A percentile compares a stretch with the other conserved stretches of the same genome.
Evolutionary conservation across 2,329 filamentous ascomycete genomes (phyloP).

Genomic region (Fonsecaea monophora): DNA sequence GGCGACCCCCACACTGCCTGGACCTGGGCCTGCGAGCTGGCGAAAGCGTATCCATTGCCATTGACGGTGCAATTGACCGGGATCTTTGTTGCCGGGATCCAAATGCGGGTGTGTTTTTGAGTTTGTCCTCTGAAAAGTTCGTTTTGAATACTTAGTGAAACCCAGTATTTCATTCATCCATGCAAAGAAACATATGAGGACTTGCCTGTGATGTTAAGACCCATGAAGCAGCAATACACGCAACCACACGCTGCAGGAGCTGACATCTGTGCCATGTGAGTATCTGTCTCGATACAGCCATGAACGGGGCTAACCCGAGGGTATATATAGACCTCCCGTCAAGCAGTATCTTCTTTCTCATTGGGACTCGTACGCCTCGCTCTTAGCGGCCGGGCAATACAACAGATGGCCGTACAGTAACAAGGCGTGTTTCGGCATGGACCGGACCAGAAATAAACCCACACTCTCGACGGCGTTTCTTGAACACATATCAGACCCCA

Average conservation of each 20-base stretch:
- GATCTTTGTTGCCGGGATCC: neutral
- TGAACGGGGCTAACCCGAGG: neutral
- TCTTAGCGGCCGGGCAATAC: neutral
- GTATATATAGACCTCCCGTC: neutral
- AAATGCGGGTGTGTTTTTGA: constrained; percentile 1
- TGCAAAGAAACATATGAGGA: constrained; percentile 1
- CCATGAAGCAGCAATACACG: constrained; percentile 1
- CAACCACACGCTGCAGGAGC: neutral
- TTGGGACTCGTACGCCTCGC: constrained; percentile 6
- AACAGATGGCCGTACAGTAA: constrained; percentile 1
- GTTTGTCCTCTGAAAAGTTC: neutral
- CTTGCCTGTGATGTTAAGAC: constrained; percentile 4
- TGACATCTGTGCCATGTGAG: constrained; percentile 5
- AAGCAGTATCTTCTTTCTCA: neutral
- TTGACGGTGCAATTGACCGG: neutral
- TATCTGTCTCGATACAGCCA: neutral
- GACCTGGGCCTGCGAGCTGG: constrained; percentile 6
- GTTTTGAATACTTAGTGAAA: neutral
- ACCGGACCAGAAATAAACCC: neutral
- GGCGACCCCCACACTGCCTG: neutral
- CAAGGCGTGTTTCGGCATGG: neutral
- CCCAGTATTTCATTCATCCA: constrained; percentile 2
- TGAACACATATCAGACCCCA: neutral
- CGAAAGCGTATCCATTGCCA: constrained; percentile 4
- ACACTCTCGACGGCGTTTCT: neutral